These are phyloP conservation scores for Tricholoma sp. DNA, from an alignment of 768 basidiomycete genomes.

Conservation along the genomic window DNA sequence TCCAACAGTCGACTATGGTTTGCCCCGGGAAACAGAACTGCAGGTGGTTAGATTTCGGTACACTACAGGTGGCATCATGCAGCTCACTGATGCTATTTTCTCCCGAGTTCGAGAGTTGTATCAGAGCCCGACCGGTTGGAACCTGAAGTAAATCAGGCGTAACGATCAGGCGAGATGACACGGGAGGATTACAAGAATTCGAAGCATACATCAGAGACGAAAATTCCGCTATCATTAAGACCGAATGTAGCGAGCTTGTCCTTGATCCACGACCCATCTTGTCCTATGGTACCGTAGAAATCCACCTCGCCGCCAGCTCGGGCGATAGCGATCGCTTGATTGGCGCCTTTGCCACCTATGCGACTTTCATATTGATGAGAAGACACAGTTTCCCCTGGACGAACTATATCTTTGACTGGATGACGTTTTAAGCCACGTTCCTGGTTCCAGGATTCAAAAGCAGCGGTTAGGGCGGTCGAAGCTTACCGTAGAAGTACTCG, in stretches of 20 bases:
- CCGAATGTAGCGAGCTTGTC: slow-evolving; percentile 34
- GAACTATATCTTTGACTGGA: slow-evolving; percentile 46
- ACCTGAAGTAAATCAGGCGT: slow-evolving; percentile 24
- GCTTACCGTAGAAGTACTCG: slow-evolving; percentile 51
- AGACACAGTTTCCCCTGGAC: slow-evolving; percentile 57
- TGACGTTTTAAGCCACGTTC: neutral
- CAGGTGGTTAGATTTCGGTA: neutral
- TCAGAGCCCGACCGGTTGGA: slow-evolving; percentile 54
- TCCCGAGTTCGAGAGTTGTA: slow-evolving; percentile 52
- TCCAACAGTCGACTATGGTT: slow-evolving; percentile 42
- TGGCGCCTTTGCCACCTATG: slow-evolving; percentile 60
- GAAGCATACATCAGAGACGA: slow-evolving; percentile 30
- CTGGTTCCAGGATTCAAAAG: neutral
- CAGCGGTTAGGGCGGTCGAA: too few species aligned
- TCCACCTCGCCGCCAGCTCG: slow-evolving; percentile 43
- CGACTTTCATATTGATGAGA: slow-evolving; percentile 43
- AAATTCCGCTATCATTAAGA: slow-evolving; percentile 33
- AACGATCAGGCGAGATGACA: neutral
- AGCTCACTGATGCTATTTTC: slow-evolving; percentile 59
- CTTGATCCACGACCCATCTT: slow-evolving; percentile 47
- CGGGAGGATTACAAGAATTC: neutral
- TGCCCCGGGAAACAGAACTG: slow-evolving; percentile 56
- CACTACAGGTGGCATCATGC: neutral
- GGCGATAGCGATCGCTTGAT: slow-evolving; percentile 56
- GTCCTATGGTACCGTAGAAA: slow-evolving; percentile 50